A percentile compares a stretch with the other conserved stretches of the same genome.
These are phyloP conservation scores for Acarospora socialis DNA, from an alignment of 2,329 filamentous ascomycete species.

Conservation along the genomic window DNA sequence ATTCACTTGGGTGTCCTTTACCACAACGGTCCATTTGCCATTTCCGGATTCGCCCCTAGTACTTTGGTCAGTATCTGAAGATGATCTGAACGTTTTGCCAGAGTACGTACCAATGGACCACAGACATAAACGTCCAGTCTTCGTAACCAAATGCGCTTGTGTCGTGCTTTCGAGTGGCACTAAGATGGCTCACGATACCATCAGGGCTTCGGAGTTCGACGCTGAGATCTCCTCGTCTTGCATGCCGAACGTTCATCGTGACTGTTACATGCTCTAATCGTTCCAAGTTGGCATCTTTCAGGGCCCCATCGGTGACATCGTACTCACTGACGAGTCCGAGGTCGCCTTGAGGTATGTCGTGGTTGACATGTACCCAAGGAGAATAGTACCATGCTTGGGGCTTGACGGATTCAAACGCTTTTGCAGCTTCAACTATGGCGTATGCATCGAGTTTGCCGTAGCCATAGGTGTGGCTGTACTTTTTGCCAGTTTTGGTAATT, in stretches of 20 bases:
- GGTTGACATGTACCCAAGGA: slow-evolving; percentile 83
- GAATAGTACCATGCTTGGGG: slow-evolving; percentile 91
- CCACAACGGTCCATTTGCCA: slow-evolving; percentile 80
- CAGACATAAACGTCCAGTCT: slow-evolving; percentile 99
- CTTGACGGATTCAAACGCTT: slow-evolving; percentile 76
- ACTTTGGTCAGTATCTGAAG: not conserved
- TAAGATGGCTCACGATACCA: slow-evolving; percentile 70
- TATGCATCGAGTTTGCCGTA: slow-evolving; percentile 92
- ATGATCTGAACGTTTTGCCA: slow-evolving; percentile 1
- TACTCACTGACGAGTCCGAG: slow-evolving; percentile 67
- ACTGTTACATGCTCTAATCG: slow-evolving; percentile 89
- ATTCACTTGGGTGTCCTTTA: slow-evolving; percentile 74
- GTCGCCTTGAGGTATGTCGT: slow-evolving; percentile 71
- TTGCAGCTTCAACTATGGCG: slow-evolving; percentile 69
- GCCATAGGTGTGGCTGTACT: slow-evolving; percentile 87
- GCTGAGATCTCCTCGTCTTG: slow-evolving; percentile 75
- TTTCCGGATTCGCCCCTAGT: slow-evolving; percentile 70
- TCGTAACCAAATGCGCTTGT: slow-evolving; percentile 55
- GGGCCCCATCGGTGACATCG: slow-evolving; percentile 66
- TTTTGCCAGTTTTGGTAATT: slow-evolving; percentile 62
- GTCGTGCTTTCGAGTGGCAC: slow-evolving; percentile 59
- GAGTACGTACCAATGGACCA: slow-evolving; percentile 69
- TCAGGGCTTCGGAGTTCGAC: slow-evolving; percentile 80
- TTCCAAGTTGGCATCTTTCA: slow-evolving; percentile 69
- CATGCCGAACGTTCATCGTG: slow-evolving; percentile 91